A percentile compares a stretch with the other conserved stretches of the same genome.
These are phyloP conservation scores for Micractinium conductrix DNA, from an alignment of 139 green algal species.

Conservation along the genomic window DNA sequence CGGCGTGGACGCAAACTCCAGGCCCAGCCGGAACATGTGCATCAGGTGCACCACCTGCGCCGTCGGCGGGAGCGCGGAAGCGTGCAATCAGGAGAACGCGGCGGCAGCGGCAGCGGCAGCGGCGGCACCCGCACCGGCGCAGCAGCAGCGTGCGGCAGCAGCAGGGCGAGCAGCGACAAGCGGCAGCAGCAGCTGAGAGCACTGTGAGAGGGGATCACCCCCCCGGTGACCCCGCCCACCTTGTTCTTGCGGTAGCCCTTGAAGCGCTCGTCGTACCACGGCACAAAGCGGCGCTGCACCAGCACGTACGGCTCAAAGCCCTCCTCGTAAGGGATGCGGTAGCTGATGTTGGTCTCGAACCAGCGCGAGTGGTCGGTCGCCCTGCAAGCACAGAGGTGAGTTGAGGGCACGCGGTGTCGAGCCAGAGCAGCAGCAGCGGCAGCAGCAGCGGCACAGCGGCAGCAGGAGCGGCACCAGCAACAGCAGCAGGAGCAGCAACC, in stretches of 20 bases:
- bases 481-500: too few species aligned
- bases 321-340: slow-evolving; percentile 39
- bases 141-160: not conserved
- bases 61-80: too few species aligned
- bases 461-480: not conserved
- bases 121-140: too few species aligned
- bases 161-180: not conserved
- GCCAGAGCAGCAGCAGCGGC: not conserved
- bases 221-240: slow-evolving; percentile 3
- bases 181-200: not conserved
- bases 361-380: slow-evolving; percentile 47
- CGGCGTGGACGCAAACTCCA: slow-evolving; percentile 40
- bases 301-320: slow-evolving; percentile 58
- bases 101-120: not conserved
- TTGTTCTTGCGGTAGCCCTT: slow-evolving; percentile 53
- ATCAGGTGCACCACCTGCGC: slow-evolving; percentile 39
- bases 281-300: slow-evolving; percentile 35
- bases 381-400: not conserved
- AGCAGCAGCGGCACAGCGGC: not conserved
- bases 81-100: not conserved
- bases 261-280: slow-evolving; percentile 62
- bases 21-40: slow-evolving; percentile 42
- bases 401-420: too few species aligned
- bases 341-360: slow-evolving; percentile 30
- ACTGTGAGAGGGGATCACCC: not conserved